phyloP scores from a whole-genome alignment of 2,329 filamentous ascomycete species.

The Penicillium sp. region DNA sequence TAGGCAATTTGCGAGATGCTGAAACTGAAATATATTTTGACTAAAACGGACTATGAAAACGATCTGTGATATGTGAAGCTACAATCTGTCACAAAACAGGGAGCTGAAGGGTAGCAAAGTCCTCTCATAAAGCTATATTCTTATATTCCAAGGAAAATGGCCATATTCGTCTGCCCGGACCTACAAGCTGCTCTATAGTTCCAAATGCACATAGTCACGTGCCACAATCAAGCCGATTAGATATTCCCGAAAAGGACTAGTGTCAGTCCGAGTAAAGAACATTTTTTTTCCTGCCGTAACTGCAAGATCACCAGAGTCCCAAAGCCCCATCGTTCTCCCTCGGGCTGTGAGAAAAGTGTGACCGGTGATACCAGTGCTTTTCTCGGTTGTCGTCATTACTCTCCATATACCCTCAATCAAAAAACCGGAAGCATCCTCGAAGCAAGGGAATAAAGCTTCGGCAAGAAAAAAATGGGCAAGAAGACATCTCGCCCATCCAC shows the following conservation, averaged over 20 bases:
- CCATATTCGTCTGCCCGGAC: not conserved
- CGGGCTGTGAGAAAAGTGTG: slow-evolving; percentile 14
- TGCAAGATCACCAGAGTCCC: slow-evolving; percentile 28
- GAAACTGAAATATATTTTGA: not conserved
- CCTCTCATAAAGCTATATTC: not conserved
- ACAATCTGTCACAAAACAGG: not conserved
- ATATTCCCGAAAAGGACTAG: slow-evolving; percentile 30
- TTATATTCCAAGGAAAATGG: not conserved
- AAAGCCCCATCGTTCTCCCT: slow-evolving; percentile 20
- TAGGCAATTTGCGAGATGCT: not conserved
- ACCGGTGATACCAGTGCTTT: slow-evolving; percentile 5
- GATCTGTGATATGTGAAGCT: not conserved
- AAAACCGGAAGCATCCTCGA: not conserved
- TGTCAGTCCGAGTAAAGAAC: slow-evolving; percentile 35
- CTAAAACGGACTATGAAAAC: not conserved
- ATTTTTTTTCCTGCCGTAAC: slow-evolving; percentile 39
- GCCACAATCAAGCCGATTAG: no score
- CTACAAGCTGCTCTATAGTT: not conserved
- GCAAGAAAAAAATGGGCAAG: slow-evolving; percentile 38
- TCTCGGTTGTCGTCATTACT: slow-evolving; percentile 2
- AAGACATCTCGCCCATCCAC: slow-evolving; percentile 41
- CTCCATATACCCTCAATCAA: slow-evolving; percentile 16
- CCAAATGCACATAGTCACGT: no score
- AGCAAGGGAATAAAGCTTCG: slow-evolving; percentile 11
- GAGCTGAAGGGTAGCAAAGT: no score